Evolutionary conservation across 129 eudicot genomes (phyloP).

Genomic region (Lactuca sativa): DNA sequence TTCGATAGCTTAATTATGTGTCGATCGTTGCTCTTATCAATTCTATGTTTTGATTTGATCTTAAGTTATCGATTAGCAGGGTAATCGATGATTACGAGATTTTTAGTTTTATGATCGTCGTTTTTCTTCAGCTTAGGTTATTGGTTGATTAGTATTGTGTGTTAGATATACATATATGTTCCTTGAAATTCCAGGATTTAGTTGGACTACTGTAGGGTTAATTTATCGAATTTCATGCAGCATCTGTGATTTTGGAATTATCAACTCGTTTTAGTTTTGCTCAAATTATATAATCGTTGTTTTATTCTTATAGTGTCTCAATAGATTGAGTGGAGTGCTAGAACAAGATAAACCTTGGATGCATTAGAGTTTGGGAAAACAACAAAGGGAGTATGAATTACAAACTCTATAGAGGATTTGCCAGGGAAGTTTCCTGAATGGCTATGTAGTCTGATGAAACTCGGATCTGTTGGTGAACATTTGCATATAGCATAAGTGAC

Average conservation of each 20-base stretch:
- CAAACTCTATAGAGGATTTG: background rate
- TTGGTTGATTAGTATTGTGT: constrained; percentile 3
- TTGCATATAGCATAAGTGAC: background rate
- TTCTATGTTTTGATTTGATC: constrained; percentile 13
- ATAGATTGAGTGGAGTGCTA: constrained; percentile 14
- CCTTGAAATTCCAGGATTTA: background rate
- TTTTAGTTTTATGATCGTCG: background rate
- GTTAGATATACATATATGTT: background rate
- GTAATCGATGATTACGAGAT: constrained; percentile 21
- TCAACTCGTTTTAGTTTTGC: constrained; percentile 14
- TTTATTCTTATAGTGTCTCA: constrained; percentile 22
- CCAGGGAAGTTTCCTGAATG: background rate
- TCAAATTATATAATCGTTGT: constrained; percentile 3
- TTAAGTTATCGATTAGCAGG: background rate
- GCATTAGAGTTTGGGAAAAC: constrained; percentile 1
- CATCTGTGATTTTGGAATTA: background rate
- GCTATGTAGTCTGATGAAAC: constrained; percentile 8
- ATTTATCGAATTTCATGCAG: constrained; percentile 11
- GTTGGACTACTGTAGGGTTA: background rate
- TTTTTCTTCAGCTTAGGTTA: constrained; percentile 12
- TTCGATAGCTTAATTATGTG: constrained; percentile 9
- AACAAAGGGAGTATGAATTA: constrained; percentile 3
- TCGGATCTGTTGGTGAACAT: constrained; percentile 11
- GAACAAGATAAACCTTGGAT: constrained; percentile 3
- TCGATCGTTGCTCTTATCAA: background rate